phyloP scores from a whole-genome alignment of 257 asterid genomes.

The Solanum pinnatisectum region DNA sequence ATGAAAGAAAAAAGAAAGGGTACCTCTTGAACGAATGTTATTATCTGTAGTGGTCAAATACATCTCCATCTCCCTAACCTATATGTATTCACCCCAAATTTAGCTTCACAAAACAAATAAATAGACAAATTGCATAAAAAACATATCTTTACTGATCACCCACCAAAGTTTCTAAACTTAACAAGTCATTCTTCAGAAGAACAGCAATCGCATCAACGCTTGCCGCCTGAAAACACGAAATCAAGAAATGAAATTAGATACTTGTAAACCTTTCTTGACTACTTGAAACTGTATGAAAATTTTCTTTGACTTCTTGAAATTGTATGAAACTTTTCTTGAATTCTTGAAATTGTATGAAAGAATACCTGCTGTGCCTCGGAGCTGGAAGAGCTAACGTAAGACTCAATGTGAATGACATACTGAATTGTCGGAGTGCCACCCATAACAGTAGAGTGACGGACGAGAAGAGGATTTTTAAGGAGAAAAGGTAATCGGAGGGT shows the following conservation, averaged over 20 bases:
- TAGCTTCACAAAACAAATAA: neutral
- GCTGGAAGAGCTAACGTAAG: slow-evolving; percentile 58
- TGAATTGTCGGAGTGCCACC: slow-evolving; percentile 17
- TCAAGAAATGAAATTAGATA: neutral
- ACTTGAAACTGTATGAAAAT: neutral
- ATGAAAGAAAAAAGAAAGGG: neutral
- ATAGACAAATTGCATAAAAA: neutral
- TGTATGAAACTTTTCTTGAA: neutral
- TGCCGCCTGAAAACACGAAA: slow-evolving; percentile 40
- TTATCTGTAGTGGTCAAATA: slow-evolving; percentile 81
- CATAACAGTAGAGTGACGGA: slow-evolving; percentile 12
- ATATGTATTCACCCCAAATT: neutral
- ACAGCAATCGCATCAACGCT: slow-evolving; percentile 50
- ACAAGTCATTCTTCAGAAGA: slow-evolving; percentile 47
- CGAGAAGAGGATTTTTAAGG: neutral
- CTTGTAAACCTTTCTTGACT: neutral
- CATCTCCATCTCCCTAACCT: slow-evolving; percentile 94
- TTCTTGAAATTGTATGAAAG: neutral
- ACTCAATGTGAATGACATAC: slow-evolving; percentile 59
- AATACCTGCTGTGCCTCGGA: slow-evolving; percentile 62
- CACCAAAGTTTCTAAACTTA: slow-evolving; percentile 65
- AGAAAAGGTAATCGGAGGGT: slow-evolving; percentile 7
- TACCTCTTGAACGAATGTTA: slow-evolving; percentile 79
- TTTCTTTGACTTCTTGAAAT: neutral
- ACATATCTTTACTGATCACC: neutral